Percentiles rank a stretch among this genome's conserved stretches.
Evolutionary conservation across 495 filamentous ascomycete genomes (phyloP).

Genomic region (Penicillium silybi): DNA sequence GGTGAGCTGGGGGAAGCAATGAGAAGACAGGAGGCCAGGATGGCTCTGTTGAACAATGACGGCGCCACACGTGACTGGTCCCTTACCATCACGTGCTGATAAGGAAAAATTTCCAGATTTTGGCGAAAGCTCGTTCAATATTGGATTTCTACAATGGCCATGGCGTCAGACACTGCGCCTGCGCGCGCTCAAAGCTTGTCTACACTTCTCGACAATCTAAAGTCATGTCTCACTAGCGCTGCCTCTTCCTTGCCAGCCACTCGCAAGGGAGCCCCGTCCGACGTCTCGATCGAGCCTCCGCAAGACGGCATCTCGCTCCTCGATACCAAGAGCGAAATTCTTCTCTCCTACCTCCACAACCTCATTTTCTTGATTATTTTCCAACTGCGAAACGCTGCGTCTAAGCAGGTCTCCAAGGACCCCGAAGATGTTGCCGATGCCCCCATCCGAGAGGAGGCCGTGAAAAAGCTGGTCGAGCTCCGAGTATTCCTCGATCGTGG

Average conservation of each 20-base stretch:
- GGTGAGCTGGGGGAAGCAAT: background rate
- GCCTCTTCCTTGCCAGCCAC: constrained; percentile 57
- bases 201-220: constrained; percentile 59
- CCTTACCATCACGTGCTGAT: constrained; percentile 35
- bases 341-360: constrained; percentile 94
- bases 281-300: constrained; percentile 55
- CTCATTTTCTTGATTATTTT: constrained; percentile 83
- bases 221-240: constrained; percentile 57
- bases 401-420: constrained; percentile 23
- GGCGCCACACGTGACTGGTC: constrained; percentile 7
- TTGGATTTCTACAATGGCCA: constrained; percentile 13
- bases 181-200: constrained; percentile 36
- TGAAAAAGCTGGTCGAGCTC: constrained; percentile 80
- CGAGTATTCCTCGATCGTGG: constrained; percentile 88
- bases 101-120: constrained; percentile 32
- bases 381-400: constrained; percentile 61
- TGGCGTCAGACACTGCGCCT: constrained; percentile 24
- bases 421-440: constrained; percentile 20
- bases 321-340: constrained; percentile 89
- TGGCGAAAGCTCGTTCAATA: background rate
- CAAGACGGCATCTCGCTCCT: constrained; percentile 89
- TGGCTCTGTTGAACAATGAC: constrained; percentile 6
- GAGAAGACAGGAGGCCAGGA: constrained; percentile 14
- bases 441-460: constrained; percentile 54
- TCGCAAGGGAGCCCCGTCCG: constrained; percentile 29